Base-by-base conservation (phyloP, 768 basidiomycete genomes). In the Mycena maculata region DNA sequence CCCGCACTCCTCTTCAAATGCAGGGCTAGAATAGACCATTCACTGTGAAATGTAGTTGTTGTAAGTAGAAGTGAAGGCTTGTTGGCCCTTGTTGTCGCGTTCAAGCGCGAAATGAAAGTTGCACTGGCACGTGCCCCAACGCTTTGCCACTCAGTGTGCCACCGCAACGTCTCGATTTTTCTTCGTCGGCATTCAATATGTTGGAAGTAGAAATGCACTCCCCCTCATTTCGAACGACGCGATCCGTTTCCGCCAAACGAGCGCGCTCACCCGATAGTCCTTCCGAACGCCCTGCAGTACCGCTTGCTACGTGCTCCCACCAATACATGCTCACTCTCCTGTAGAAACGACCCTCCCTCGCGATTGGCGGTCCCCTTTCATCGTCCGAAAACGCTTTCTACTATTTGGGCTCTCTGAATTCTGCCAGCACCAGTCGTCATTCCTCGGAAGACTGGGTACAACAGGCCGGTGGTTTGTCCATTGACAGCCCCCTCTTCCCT, bases 391-490 rank as follows among this genome's bases (percentile, higher is more conserved):
- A 44, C 38, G 36, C 45, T 20, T 67, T 72, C 53, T 54, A 63
- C 39, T 63, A 71, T 63, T 53, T 72, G 36, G 61, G 73, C 67
- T 55, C 73, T 65, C 53, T 64, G 48, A 72, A 66, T 30, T 66
- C 84, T 60, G 72, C 79, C 47, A 74, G 67, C 73, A 81, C 78
- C 70, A 82, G 84, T 71, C 76, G 82, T 28, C 79, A 83, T 44
- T 76, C 79, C 20, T 84, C 87, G 11, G 92, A 92, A 63, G 92
- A 93, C 73, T 94, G 91, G 92, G 92, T 93, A 13, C 81, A 83
- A 63, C 90, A 89, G 73, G 86, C 92, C 5, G 84, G 86, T 59
- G 89, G 85, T 50, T 83, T 93, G 66, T 83, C 85, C n/a, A 90
- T 93, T 23, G 84, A 86, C 58, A 87, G 87, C 67, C 86, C 87